Base-by-base conservation (phyloP, 139 green algal genomes). In the Astrephomene gubernaculifera region DNA sequence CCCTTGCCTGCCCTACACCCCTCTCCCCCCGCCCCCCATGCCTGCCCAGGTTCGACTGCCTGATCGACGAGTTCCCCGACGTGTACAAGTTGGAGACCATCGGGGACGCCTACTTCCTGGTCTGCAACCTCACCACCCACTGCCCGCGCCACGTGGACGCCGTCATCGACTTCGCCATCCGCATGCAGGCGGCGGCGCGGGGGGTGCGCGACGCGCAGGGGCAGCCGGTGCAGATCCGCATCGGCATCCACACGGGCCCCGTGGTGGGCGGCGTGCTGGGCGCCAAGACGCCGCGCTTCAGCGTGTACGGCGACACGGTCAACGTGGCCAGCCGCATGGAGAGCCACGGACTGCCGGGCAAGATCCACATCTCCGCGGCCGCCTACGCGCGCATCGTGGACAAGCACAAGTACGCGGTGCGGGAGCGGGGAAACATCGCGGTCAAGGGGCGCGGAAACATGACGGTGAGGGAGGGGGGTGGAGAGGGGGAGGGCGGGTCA, bases 211-310 rank as follows among this genome's bases (percentile, higher is more conserved):
- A 8, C 29, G 71, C 5, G 71, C 45, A 35, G 45, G 72, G 49
- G 12, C 44, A 33, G 71, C 78, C 78, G 12, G 27, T 84, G 14
- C 78, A 84, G 63, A 84, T 84, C 78, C 78, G 78, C 49, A 63
- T 84, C 3, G 78, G 78, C 22, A 36, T 84, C 43, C 78, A 84
- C 60, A 84, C 61, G 24, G 78, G 78, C 31, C 36, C 61, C 8
- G 78, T 84, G 78, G 78, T 84, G 61, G 78, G 61, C 4, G 78
- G 78, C 4, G 63, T 84, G 29, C 61, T 84, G 60, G 78, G 78
- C 2, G 21, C 19, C n/a, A 53, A 38, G 29, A 84, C 74, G 78
- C 78, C 78, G 22, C 61, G 78, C 0, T 84, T 84, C 63, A 43
- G 64, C 63, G 61, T 84, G 1, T 84, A 75, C n/a, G 78, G 78